Base-by-base conservation (phyloP, 78 protist species). In the Chrysochromulina tobinii region DNA sequence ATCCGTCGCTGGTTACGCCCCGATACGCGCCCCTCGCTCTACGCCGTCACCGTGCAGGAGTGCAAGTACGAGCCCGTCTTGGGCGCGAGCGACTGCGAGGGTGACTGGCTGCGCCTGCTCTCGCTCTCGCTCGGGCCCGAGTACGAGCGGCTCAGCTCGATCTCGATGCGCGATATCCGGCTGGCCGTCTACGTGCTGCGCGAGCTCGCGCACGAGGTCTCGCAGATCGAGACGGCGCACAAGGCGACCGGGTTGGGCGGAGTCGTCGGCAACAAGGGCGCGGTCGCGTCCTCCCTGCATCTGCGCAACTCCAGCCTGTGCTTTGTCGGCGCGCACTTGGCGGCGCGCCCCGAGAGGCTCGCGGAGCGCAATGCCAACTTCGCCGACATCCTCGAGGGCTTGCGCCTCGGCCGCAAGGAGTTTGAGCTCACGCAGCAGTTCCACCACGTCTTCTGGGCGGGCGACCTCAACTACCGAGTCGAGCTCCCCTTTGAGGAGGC, bases 201-300 rank as follows among this genome's bases (percentile, higher is more conserved):
- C 9, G n/a, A 15, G n/a, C 72, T 15, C 18, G 72, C n/a, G 72
- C 72, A 66, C 72, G 72, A 15, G 48, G 25, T 66, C 72, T 66
- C 72, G 72, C n/a, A 6, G 51, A 51, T 81, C 54, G 72, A 81
- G 7, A 50, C 88, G 48, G 88, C 48, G 21, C 55, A 81, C 12
- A 27, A 11, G 68, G n/a, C 88, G 50, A 81, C 88, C 18, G 88
- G 88, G 18, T 3, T 81, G 7, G 88, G 53, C 50, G 12, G 58
- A 6, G 72, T 81, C 67, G 48, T 38, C 68, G 88, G 69, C 66
- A 81, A 81, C 88, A 81, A 81, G 68, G 88, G 88, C 8, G 88
- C 64, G 38, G 88, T 81, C 61, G 88, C 54, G 27, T 2, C 21
- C 51, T 66, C 88, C 48, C n/a, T 81, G 20, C 8, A 20, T 1